Percentiles rank a stretch among this genome's conserved stretches.
Evolutionary conservation across 169 alveolate genomes (phyloP).

Genomic region (Eimeria falciformis): DNA sequence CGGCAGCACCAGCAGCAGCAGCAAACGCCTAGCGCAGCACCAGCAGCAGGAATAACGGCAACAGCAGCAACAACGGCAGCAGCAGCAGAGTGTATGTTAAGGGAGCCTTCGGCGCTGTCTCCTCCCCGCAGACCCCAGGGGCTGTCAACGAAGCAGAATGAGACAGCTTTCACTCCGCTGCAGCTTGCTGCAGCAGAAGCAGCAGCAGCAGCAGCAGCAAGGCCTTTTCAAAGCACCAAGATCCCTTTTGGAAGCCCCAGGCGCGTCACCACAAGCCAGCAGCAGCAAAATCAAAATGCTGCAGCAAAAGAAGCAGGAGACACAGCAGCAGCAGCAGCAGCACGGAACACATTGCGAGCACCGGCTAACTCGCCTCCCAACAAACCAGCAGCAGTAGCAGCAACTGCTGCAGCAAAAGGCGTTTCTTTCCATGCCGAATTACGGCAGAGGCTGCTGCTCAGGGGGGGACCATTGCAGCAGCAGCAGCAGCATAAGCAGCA

Average conservation of each 20-base stretch:
- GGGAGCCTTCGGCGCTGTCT: conserved; percentile 44
- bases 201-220: conserved; percentile 29
- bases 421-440: conserved; percentile 16
- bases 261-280: background rate
- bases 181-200: conserved; percentile 55
- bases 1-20: conserved; percentile 6
- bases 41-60: background rate
- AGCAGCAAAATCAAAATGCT: conserved; percentile 12
- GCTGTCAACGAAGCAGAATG: background rate
- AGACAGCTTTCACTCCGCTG: background rate
- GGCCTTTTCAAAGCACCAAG: conserved; percentile 8
- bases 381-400: conserved; percentile 1
- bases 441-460: conserved; percentile 14
- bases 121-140: conserved; percentile 47
- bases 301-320: conserved; percentile 26
- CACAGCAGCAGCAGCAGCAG: background rate
- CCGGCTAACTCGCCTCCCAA: conserved; percentile 2
- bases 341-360: background rate
- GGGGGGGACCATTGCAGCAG: conserved; percentile 39
- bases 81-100: background rate
- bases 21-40: background rate
- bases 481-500: conserved; percentile 40
- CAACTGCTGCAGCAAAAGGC: background rate
- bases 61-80: background rate
- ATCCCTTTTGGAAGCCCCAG: conserved; percentile 13